A percentile compares a stretch with the other conserved stretches of the same genome.
These are phyloP conservation scores for Aspergillus campestris DNA, from an alignment of 495 filamentous ascomycete genomes.

Conservation along the genomic window DNA sequence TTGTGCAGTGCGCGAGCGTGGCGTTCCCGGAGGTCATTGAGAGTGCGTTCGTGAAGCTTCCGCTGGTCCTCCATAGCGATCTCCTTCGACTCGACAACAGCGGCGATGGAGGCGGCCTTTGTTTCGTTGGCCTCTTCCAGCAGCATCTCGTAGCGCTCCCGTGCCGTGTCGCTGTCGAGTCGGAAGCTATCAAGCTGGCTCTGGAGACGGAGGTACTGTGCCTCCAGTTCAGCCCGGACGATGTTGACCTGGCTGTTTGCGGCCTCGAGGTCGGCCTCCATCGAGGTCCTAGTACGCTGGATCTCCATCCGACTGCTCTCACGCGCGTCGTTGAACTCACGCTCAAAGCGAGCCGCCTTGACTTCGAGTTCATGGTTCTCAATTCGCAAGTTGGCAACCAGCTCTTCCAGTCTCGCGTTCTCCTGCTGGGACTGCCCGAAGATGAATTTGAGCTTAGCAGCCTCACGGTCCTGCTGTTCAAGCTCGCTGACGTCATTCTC, in stretches of 20 bases:
- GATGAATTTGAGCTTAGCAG: conserved; percentile 45
- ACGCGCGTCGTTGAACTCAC: conserved; percentile 74
- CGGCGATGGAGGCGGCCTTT: conserved; percentile 40
- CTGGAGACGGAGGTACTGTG: conserved; percentile 57
- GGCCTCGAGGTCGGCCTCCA: conserved; percentile 72
- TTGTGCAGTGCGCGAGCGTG: conserved; percentile 68
- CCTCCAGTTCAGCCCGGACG: conserved; percentile 67
- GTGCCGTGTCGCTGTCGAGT: conserved; percentile 65
- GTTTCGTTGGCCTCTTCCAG: conserved; percentile 63
- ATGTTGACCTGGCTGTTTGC: conserved; percentile 77
- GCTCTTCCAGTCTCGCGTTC: conserved; percentile 52
- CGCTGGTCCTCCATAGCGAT: conserved; percentile 58
- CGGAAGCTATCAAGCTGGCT: conserved; percentile 61
- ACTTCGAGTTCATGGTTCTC: conserved; percentile 59
- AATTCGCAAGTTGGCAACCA: conserved; percentile 53
- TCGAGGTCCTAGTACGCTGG: conserved; percentile 63
- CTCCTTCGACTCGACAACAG: conserved; percentile 52
- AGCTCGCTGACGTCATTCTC: conserved; percentile 70
- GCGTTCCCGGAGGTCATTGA: conserved; percentile 52
- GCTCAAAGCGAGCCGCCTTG: conserved; percentile 58
- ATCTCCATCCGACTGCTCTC: conserved; percentile 69
- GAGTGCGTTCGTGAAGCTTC: conserved; percentile 60
- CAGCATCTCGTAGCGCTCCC: conserved; percentile 63
- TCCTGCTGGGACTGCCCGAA: conserved; percentile 47
- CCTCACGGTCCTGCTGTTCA: conserved; percentile 66